Conservation (phyloP, 176 grass and related monocot species). For the Triticum urartu region DNA sequence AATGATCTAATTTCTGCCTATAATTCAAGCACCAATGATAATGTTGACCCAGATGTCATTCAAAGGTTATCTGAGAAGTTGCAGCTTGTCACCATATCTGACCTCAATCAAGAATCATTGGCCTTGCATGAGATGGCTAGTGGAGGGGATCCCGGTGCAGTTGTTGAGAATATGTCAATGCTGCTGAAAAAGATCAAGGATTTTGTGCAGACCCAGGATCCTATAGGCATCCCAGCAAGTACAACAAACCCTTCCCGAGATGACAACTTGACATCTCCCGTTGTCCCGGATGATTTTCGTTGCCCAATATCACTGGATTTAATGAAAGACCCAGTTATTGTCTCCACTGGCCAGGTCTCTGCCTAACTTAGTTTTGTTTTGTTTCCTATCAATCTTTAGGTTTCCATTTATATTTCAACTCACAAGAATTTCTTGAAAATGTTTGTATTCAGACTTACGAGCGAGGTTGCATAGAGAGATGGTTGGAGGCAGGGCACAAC, state of each 20-base stretch:
- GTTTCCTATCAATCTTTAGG: background rate
- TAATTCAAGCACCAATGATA: constrained; percentile 42
- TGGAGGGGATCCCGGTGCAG: constrained; percentile 53
- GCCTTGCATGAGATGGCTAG: constrained; percentile 75
- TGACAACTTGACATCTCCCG: constrained; percentile 40
- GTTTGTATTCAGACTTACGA: constrained; percentile 76
- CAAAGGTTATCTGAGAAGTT: constrained; percentile 75
- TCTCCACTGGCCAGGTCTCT: constrained; percentile 84
- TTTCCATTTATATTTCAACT: constrained; percentile 26
- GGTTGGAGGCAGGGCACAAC: constrained; percentile 70
- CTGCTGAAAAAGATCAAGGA: constrained; percentile 87
- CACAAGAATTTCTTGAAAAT: constrained; percentile 31
- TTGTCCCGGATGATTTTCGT: constrained; percentile 84
- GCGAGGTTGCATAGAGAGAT: constrained; percentile 77
- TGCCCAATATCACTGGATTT: constrained; percentile 89
- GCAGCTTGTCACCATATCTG: constrained; percentile 68
- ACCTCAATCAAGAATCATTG: constrained; percentile 89
- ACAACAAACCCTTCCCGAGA: constrained; percentile 23
- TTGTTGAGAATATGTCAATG: constrained; percentile 69
- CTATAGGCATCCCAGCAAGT: constrained; percentile 34
- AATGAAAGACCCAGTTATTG: constrained; percentile 95
- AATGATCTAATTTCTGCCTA: constrained; percentile 74
- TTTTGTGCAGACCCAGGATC: constrained; percentile 72
- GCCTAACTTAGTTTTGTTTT: background rate
- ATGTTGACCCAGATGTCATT: constrained; percentile 50